phyloP scores from a whole-genome alignment of 2,329 filamentous ascomycete species.

The Curvularia hawaiiensis region DNA sequence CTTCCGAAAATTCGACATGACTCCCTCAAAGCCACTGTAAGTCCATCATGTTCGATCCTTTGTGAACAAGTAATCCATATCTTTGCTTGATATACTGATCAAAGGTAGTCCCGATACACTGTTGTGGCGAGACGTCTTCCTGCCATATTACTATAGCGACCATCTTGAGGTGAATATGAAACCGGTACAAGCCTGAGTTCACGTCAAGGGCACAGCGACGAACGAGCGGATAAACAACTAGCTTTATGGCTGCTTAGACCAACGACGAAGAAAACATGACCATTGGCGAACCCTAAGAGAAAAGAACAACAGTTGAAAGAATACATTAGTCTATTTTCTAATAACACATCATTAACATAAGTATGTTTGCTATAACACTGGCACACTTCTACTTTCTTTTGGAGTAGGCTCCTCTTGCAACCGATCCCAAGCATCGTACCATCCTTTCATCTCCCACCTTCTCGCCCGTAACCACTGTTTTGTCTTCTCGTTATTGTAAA shows the following conservation, averaged over 20 bases:
- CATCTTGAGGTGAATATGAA: constrained; percentile 27
- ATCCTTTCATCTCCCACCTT: constrained; percentile 50
- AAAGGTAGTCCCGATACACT: constrained; percentile 23
- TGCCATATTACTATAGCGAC: constrained; percentile 28
- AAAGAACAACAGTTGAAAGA: not conserved
- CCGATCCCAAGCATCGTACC: constrained; percentile 33
- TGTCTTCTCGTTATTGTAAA: constrained; percentile 33
- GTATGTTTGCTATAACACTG: not conserved
- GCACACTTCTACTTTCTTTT: not conserved
- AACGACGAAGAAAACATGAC: not conserved
- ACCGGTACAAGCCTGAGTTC: constrained; percentile 3
- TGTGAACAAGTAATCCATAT: not conserved
- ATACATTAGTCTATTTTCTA: not conserved
- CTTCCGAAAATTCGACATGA: constrained; percentile 39
- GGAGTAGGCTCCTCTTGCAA: not conserved
- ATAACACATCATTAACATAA: not conserved
- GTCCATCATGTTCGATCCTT: constrained; percentile 1
- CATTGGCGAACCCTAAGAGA: not conserved
- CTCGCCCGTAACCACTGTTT: constrained; percentile 40
- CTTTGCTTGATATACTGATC: constrained; percentile 6
- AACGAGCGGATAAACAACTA: not conserved
- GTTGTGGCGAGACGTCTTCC: constrained; percentile 28
- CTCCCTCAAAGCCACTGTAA: constrained; percentile 28
- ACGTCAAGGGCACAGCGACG: not conserved
- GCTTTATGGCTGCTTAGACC: not conserved